These are phyloP conservation scores for Tetrapisispora pingtungensis DNA, from an alignment of 805 yeast species.

Conservation along the genomic window DNA sequence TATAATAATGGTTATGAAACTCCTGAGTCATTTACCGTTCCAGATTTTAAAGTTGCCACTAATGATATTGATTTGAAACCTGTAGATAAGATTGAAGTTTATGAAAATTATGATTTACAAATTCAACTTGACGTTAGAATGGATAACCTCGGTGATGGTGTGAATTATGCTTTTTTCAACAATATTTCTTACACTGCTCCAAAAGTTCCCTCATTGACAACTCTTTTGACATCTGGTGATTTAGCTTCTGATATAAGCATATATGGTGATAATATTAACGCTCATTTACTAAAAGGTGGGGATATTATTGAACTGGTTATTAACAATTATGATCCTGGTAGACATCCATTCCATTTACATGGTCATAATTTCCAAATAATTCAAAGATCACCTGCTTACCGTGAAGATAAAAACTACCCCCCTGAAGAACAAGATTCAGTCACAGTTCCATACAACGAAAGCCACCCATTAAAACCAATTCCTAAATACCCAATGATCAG, in stretches of 20 bases:
- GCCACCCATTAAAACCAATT: slow-evolving; percentile 26
- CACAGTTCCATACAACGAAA: slow-evolving; percentile 46
- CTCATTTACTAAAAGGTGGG: slow-evolving; percentile 47
- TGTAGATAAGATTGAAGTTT: slow-evolving; percentile 37
- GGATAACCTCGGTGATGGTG: slow-evolving; percentile 65
- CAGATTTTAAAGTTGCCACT: slow-evolving; percentile 13
- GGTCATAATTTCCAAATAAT: slow-evolving; percentile 64
- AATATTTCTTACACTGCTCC: slow-evolving; percentile 55
- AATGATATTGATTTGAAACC: slow-evolving; percentile 33
- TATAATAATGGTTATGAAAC: slow-evolving; percentile 34
- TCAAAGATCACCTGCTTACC: slow-evolving; percentile 40
- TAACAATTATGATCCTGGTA: slow-evolving; percentile 71
- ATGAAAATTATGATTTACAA: slow-evolving; percentile 51
- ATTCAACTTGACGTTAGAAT: slow-evolving; percentile 50
- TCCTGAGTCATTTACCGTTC: slow-evolving; percentile 23
- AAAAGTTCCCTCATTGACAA: slow-evolving; percentile 57
- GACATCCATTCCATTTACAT: slow-evolving; percentile 72
- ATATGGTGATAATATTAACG: slow-evolving; percentile 63
- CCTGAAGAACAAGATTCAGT: slow-evolving; percentile 18
- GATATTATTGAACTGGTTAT: slow-evolving; percentile 68
- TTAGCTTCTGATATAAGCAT: slow-evolving; percentile 46
- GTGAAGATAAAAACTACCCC: slow-evolving; percentile 33
- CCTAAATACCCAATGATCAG: slow-evolving; percentile 77
- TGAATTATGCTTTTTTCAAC: slow-evolving; percentile 69
- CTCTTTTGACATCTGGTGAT: slow-evolving; percentile 53